These are phyloP conservation scores for Gloeopeniophorella convolvens DNA, from an alignment of 768 basidiomycete species.

Conservation along the genomic window DNA sequence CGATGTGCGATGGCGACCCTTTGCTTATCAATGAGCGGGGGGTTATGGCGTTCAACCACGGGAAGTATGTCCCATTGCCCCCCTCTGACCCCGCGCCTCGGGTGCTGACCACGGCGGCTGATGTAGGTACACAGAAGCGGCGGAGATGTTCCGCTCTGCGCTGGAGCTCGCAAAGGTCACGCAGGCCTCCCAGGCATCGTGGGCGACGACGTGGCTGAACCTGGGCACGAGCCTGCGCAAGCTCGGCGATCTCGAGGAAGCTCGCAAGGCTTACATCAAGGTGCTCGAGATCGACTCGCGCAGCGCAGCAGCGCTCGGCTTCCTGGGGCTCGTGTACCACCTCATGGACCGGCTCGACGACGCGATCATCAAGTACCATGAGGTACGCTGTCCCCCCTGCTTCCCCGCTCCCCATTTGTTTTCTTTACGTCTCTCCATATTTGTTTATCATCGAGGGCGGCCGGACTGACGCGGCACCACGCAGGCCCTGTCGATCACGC, in stretches of 20 bases:
- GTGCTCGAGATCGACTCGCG: constrained; percentile 87
- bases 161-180: constrained; percentile 79
- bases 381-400: constrained; percentile 43
- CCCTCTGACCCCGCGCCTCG: background rate
- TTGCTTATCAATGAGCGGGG: constrained; percentile 88
- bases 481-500: constrained; percentile 70
- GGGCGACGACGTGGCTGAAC: constrained; percentile 89
- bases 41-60: constrained; percentile 85
- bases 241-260: constrained; percentile 53
- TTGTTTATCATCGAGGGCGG: background rate
- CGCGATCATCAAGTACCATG: constrained; percentile 89
- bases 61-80: constrained; percentile 48
- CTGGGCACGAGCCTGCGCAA: constrained; percentile 86
- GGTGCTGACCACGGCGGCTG: background rate
- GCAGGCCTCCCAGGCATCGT: constrained; percentile 76
- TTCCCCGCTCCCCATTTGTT: background rate
- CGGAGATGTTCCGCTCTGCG: constrained; percentile 62
- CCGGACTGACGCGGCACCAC: constrained; percentile 4
- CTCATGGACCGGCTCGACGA: constrained; percentile 63
- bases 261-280: constrained; percentile 64
- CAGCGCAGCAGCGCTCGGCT: constrained; percentile 73
- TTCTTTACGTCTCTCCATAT: background rate
- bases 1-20: constrained; percentile 84
- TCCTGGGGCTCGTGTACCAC: constrained; percentile 86
- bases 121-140: constrained; percentile 68